Base-by-base conservation (phyloP, 345 rosid genomes). In the Adansonia digitata region DNA sequence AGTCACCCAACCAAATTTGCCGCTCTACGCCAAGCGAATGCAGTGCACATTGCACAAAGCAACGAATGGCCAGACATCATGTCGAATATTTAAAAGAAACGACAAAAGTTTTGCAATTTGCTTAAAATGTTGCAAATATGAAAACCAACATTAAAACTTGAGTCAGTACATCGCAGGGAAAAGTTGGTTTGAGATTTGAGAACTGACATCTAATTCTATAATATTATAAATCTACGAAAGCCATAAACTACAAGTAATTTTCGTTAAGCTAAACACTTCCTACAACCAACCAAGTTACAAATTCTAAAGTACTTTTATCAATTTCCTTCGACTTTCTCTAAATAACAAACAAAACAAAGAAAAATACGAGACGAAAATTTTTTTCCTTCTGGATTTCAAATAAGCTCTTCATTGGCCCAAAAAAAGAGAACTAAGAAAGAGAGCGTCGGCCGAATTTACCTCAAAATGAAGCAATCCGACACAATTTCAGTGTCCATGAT, bases 1-100 rank as follows among this genome's bases (percentile, higher is more conserved):
- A 18, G 22, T 48, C n/a, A 7, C 8, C 57, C 57, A 52, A n/a
- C 22, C 26, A 52, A n/a, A 20, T n/a, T 20, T 9, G 57, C 7
- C n/a, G 57, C 26, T 24, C n/a, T 2, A 52, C 11, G 57, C 57
- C 57, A 52, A n/a, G 57, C 57, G n/a, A 20, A 52, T 52, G 57
- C 57, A 52, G 57, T 52, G 57, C 57, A 52, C 57, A 52, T 26
- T 52, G 57, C 57, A 52, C 57, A 52, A 52, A 52, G 57, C 57
- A 52, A n/a, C 26, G n/a, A 51, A 20, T 52, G 57, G 57, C 57
- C 57, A n/a, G 57, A 2, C 59, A 20, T 20, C 27, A 53, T 20
- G 20, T 20, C 59, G 26, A 53, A 20, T 53, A 53, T 53, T 53
- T 20, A 53, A 53, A 53, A 9, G 27, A 20, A 53, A 53, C 9